Base-by-base conservation (phyloP, 2,329 filamentous ascomycete genomes). In the Alternaria angustiovoidea region DNA sequence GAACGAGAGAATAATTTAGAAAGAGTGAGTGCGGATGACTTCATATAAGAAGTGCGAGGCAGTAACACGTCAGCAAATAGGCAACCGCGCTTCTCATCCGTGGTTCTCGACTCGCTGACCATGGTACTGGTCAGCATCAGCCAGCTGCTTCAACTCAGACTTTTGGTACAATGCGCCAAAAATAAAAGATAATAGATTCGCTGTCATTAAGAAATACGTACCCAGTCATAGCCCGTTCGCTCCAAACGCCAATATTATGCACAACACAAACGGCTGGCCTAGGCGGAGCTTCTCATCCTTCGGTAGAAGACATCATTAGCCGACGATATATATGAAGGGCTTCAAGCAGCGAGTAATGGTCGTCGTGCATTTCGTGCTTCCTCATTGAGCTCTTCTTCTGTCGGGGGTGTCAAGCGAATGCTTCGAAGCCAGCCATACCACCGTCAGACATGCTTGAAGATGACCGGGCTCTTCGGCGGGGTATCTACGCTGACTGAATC, bases 391-490 rank as follows among this genome's bases (percentile, higher is more conserved):
- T 51, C 49, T 11, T 51, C 49, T 30, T 41, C 20, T 11, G 49
- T 39, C 9, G 49, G 49, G 11, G 49, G 41, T 26, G 52, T 54
- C 30, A 54, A 32, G n/a, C 52, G 30, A 30, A 54, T 6, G 24
- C 30, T 47, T 38, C 51, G 18, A 16, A 51, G 49, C 49, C 49
- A 51, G 34, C 49, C 32, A n/a, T 41, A 38, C 49, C 44, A 56
- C 44, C 54, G 36, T 59, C 51, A 59, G 11, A 41, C 20, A 43
- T 61, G 63, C 47, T 66, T 68, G 6, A 51, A 39, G 20, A 41
- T 54, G 1, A 64, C 51, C 7, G 71, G 64, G 51, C 59, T 73
- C 52, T 75, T 75, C 2, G 68, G 62, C 24, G 69, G 69, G 39
- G 70, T 71, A 20, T 70, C 67, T 32, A 67, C 46, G 30, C 67